Percentiles rank a stretch among this genome's conserved stretches.
Conservation (phyloP, 2,329 filamentous ascomycete species). For the Nemania sp. region DNA sequence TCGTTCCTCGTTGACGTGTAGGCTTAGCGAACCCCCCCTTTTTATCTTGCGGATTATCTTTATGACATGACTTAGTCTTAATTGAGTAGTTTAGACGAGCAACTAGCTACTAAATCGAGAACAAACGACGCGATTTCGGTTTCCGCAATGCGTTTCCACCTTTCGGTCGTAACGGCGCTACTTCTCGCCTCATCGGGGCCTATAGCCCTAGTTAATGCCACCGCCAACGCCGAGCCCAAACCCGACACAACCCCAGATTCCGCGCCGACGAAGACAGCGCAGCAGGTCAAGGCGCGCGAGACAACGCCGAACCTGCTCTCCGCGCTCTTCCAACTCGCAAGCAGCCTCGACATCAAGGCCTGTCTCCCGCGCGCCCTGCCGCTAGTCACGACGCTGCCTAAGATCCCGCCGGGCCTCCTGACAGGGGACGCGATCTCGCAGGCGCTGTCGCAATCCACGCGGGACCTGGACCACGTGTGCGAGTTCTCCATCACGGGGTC, state of each 20-base stretch:
- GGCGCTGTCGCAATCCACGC: constrained; percentile 46
- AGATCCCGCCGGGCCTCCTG: constrained; percentile 41
- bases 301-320: constrained; percentile 35
- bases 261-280: constrained; percentile 26
- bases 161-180: constrained; percentile 27
- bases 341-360: constrained; percentile 37
- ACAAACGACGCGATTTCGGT: neutral
- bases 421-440: constrained; percentile 40
- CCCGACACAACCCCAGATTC: constrained; percentile 30
- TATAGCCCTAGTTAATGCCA: constrained; percentile 21
- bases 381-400: constrained; percentile 42
- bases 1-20: too few relatives aligned
- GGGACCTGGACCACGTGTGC: constrained; percentile 44
- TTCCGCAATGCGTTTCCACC: constrained; percentile 31
- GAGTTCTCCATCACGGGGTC: constrained; percentile 44
- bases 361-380: constrained; percentile 44
- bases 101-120: neutral
- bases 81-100: too few relatives aligned
- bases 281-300: constrained; percentile 28
- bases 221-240: constrained; percentile 26
- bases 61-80: neutral
- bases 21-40: neutral
- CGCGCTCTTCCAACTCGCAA: constrained; percentile 38
- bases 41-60: neutral
- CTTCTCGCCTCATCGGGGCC: constrained; percentile 19